A percentile compares a stretch with the other conserved stretches of the same genome.
Evolutionary conservation across 1,284 basidiomycete genomes (phyloP).

Genomic region (Tilletia horrida): DNA sequence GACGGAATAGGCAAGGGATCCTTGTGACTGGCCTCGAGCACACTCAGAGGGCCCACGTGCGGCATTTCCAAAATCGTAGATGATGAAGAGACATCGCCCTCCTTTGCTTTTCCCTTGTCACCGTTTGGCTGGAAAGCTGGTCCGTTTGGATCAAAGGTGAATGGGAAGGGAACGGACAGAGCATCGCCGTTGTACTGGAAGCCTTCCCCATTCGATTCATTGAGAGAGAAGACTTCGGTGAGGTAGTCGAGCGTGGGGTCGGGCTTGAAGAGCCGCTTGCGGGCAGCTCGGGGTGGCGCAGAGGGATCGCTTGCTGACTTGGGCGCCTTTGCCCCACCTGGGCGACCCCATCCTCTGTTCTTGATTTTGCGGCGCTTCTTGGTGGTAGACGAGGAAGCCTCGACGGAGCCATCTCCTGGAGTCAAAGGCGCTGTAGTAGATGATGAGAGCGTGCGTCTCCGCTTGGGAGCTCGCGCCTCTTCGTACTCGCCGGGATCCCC

Average conservation of each 20-base stretch:
- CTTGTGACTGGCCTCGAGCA: background rate
- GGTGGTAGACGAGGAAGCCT: background rate
- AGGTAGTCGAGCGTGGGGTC: constrained; percentile 8
- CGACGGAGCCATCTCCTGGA: background rate
- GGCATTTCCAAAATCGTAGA: constrained; percentile 6
- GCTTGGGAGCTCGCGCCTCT: background rate
- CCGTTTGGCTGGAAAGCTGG: background rate
- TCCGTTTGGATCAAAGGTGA: background rate
- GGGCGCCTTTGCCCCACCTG: background rate
- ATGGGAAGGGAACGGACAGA: constrained; percentile 4
- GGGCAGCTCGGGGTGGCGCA: background rate
- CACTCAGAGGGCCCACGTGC: constrained; percentile 2
- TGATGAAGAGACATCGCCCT: background rate
- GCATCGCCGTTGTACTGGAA: constrained; percentile 16
- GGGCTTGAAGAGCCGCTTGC: background rate
- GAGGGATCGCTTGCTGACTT: background rate
- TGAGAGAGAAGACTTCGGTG: constrained; percentile 9
- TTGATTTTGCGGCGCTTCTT: background rate
- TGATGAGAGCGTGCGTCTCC: background rate
- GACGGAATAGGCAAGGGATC: background rate
- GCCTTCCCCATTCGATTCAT: background rate
- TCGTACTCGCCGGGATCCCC: background rate
- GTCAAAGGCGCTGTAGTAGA: background rate
- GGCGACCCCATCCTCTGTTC: background rate
- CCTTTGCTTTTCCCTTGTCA: background rate